A percentile compares a stretch with the other conserved stretches of the same genome.
phyloP scores from a whole-genome alignment of 306 rosid genomes.

The Prunus mongolica region DNA sequence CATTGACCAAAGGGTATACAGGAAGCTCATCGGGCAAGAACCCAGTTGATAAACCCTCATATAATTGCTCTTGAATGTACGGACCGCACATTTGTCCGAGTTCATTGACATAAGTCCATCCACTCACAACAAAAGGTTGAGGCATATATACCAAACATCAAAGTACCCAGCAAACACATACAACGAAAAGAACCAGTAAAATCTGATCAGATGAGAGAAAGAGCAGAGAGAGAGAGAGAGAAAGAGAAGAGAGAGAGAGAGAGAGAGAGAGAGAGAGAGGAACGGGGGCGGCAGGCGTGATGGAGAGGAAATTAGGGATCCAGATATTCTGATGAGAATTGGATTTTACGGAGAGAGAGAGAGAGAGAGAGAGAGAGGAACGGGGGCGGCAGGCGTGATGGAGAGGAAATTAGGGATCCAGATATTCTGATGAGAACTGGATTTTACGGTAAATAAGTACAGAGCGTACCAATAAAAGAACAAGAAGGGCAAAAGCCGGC shows the following conservation, averaged over 20 bases:
- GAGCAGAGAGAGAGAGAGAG: background rate
- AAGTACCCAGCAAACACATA: background rate
- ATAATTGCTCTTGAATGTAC: conserved; percentile 76
- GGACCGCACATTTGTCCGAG: conserved; percentile 96
- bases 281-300: background rate
- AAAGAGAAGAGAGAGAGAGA: background rate
- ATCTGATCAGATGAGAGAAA: background rate
- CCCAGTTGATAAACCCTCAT: conserved; percentile 77
- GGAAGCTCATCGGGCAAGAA: conserved; percentile 92
- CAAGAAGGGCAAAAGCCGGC: too few relatives aligned
- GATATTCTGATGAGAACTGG: background rate
- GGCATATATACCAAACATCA: conserved; percentile 18
- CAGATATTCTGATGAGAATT: background rate
- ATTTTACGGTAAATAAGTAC: background rate
- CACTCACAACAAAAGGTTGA: conserved; percentile 58
- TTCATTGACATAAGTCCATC: conserved; percentile 96
- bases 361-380: background rate
- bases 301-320: background rate
- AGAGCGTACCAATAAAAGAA: too few relatives aligned
- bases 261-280: background rate
- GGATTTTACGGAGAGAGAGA: background rate
- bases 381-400: background rate
- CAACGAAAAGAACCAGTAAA: background rate
- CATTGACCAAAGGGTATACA: conserved; percentile 77
- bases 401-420: background rate